Base-by-base conservation (phyloP, 805 yeast species). In the Monosporozyma aerobia region DNA sequence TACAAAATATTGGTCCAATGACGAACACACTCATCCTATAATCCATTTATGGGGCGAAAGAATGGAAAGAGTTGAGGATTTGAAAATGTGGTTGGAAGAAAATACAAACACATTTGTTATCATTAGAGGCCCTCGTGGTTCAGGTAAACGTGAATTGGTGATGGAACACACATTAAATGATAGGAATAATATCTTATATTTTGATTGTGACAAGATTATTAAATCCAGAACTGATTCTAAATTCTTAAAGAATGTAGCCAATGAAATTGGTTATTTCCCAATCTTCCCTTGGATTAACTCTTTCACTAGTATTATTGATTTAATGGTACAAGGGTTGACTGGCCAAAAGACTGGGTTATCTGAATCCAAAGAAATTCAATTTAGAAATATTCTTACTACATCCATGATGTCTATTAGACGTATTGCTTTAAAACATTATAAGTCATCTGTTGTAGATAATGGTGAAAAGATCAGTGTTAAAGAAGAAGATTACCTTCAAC, bases 301-400 rank as follows among this genome's bases (percentile, higher is more conserved):
- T 2, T 71, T 90, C 11, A 81, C 96, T 0, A 80, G 82, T 53
- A 82, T 90, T 54, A 71, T 88, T 47, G 99, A 94, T 69, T 74
- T 94, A 61, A 88, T 83, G 51, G 85, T 87, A 19, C 96, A 89
- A 64, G 92, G 97, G 53, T 67, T 92, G 44, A 89, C 96, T 0
- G 99, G 98, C 1, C 97, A 90, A 65, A 90, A 90, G 63, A 85
- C 95, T 3, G 97, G 97, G 1, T 73, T 90, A 48, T 80, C 90
- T 32, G 97, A 90, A 64, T 73, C 87, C 2, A 83, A 83, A 56
- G 97, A 90, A 59, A 70, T 85, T 0, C 96, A 88, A 64, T 78
- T 87, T 55, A 85, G 87, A 67, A 83, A 83, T 59, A 90, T 90
- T 80, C 74, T 90, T 48, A 78, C 83, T 49, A 77, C 87, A 46